Percentiles rank a stretch among this genome's conserved stretches.
Conservation (phyloP, 768 basidiomycete species). For the Scleroderma bovista region DNA sequence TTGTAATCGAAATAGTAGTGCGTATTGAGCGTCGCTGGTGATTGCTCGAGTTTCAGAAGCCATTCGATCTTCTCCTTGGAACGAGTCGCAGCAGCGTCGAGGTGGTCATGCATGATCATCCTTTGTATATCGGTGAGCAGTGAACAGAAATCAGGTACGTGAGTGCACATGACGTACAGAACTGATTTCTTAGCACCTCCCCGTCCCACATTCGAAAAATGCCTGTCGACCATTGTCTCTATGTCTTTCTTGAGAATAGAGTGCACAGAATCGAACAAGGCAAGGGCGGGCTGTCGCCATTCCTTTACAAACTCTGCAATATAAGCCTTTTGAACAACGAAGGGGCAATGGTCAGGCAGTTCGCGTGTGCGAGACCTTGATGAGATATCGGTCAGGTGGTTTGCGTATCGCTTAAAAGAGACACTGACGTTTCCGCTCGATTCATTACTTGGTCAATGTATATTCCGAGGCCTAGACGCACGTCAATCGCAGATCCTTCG, state of each 20-base stretch:
- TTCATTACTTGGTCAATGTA: constrained; percentile 50
- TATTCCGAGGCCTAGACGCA: no score
- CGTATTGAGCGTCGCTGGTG: constrained; percentile 49
- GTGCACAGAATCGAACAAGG: constrained; percentile 39
- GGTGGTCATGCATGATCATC: constrained; percentile 45
- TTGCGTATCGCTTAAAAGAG: not conserved
- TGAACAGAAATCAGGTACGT: no score
- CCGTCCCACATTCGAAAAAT: constrained; percentile 51
- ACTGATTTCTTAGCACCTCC: constrained; percentile 49
- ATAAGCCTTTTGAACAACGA: constrained; percentile 48
- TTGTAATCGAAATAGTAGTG: constrained; percentile 45
- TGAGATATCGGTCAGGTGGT: not conserved
- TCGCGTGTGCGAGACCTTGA: constrained; percentile 65
- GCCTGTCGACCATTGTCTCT: constrained; percentile 36
- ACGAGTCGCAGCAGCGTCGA: constrained; percentile 36
- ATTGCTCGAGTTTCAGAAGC: constrained; percentile 45
- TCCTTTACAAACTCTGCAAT: constrained; percentile 39
- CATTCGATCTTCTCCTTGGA: constrained; percentile 41
- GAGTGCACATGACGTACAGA: constrained; percentile 25
- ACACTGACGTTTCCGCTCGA: constrained; percentile 41
- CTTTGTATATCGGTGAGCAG: constrained; percentile 23
- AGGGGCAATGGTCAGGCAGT: constrained; percentile 62
- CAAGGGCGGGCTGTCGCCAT: constrained; percentile 47
- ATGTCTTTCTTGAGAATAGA: constrained; percentile 35
- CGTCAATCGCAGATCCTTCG: not conserved